Evolutionary conservation across 73 alveolate genomes (phyloP).

Genomic region (Paramecium bursaria): DNA sequence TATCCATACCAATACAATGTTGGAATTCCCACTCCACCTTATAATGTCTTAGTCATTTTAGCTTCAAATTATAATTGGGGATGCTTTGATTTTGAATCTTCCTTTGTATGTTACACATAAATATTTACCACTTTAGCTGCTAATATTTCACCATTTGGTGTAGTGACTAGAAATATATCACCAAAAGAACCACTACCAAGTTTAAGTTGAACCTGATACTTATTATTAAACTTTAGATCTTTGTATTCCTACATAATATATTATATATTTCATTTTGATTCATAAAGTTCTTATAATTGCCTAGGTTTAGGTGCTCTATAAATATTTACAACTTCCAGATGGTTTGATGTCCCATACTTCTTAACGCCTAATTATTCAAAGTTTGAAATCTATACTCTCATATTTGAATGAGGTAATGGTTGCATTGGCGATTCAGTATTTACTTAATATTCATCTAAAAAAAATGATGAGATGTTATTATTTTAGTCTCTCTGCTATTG

Average conservation of each 20-base stretch:
- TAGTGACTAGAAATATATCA: slow-evolving; percentile 81
- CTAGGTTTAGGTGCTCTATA: slow-evolving; percentile 1
- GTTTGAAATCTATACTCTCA: not conserved
- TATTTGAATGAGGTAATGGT: not conserved
- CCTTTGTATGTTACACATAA: slow-evolving; percentile 25
- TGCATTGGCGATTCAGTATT: not conserved
- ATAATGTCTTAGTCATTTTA: slow-evolving; percentile 49
- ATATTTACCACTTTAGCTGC: slow-evolving; percentile 66
- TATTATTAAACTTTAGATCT: slow-evolving; percentile 58
- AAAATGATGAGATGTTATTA: not conserved
- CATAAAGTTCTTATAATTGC: not conserved
- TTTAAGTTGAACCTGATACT: slow-evolving; percentile 70
- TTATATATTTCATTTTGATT: too few species aligned
- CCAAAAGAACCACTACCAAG: slow-evolving; percentile 95
- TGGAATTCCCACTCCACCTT: slow-evolving; percentile 84
- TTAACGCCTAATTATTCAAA: not conserved
- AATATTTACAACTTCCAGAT: too few species aligned
- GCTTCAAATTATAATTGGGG: slow-evolving; percentile 69
- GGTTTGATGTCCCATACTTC: too few species aligned
- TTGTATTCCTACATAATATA: too few species aligned
- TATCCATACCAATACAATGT: slow-evolving; percentile 84
- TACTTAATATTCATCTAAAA: not conserved
- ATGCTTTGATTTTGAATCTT: slow-evolving; percentile 71
- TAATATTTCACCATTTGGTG: slow-evolving; percentile 11
- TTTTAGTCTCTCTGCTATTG: not conserved